Percentiles rank a stretch among this genome's conserved stretches.
Conservation (phyloP, 805 yeast species). For the Soucietia sequanensis region DNA sequence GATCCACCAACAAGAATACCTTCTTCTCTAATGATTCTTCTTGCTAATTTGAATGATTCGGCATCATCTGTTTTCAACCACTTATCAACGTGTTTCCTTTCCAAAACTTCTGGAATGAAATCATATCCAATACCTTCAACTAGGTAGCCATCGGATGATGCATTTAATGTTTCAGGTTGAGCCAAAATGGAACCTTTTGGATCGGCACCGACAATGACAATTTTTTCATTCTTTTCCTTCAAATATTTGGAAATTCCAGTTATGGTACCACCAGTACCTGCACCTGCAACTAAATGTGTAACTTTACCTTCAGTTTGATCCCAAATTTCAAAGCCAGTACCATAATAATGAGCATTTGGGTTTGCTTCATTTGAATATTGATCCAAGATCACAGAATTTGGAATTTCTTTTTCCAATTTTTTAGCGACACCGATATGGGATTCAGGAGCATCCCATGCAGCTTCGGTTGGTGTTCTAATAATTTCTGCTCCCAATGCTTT, state of each 20-base stretch:
- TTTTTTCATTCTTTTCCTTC: constrained; percentile 64
- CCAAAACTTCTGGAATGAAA: constrained; percentile 78
- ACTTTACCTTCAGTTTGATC: constrained; percentile 72
- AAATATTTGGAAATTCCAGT: constrained; percentile 84
- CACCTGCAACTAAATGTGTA: constrained; percentile 81
- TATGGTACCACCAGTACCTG: constrained; percentile 96
- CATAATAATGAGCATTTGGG: constrained; percentile 80
- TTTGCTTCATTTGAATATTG: constrained; percentile 78
- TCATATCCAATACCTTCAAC: constrained; percentile 94
- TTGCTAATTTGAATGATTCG: constrained; percentile 74
- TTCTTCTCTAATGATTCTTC: constrained; percentile 80
- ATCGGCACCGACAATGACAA: constrained; percentile 75
- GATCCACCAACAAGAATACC: constrained; percentile 91
- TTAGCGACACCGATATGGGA: constrained; percentile 87
- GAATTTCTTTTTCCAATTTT: constrained; percentile 77
- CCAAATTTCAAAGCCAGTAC: constrained; percentile 86
- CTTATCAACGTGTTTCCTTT: constrained; percentile 61
- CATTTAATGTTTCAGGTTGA: constrained; percentile 68
- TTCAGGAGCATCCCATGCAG: constrained; percentile 92
- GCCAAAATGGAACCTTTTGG: constrained; percentile 87
- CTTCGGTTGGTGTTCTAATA: constrained; percentile 87
- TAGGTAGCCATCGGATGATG: constrained; percentile 57
- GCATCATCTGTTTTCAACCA: constrained; percentile 89
- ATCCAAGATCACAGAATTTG: constrained; percentile 80
- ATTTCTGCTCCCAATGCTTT: constrained; percentile 90